Conservation (phyloP, 768 basidiomycete genomes). For the Boletus rubropictus region DNA sequence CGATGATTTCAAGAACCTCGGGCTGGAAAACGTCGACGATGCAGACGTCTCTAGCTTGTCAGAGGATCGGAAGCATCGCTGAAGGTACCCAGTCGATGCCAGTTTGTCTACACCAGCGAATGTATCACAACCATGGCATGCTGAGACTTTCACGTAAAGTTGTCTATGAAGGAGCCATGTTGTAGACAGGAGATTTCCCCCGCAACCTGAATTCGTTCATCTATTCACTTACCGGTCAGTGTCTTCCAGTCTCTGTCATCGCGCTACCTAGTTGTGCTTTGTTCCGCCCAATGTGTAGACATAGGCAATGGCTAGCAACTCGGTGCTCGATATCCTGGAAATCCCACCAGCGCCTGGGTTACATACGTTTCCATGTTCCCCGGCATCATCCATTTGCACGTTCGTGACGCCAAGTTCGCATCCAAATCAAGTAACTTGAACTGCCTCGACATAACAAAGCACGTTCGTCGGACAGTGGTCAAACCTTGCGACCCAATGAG, state of each 20-base stretch:
- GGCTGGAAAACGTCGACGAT: slow-evolving; percentile 50
- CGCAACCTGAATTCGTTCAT: neutral
- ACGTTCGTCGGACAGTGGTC: slow-evolving; percentile 29
- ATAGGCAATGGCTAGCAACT: neutral
- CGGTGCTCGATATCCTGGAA: neutral
- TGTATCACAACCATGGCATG: neutral
- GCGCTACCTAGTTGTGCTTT: neutral
- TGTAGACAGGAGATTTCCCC: neutral
- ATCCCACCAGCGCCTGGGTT: neutral
- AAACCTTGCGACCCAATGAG: slow-evolving; percentile 11
- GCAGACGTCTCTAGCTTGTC: slow-evolving; percentile 1
- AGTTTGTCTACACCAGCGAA: neutral
- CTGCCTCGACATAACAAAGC: slow-evolving; percentile 8
- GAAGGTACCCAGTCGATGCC: neutral
- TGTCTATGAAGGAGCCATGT: slow-evolving; percentile 1
- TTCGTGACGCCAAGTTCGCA: slow-evolving; percentile 5
- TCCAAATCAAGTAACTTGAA: slow-evolving; percentile 20
- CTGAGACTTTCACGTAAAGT: neutral
- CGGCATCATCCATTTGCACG: slow-evolving; percentile 13
- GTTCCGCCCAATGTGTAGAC: slow-evolving; percentile 3
- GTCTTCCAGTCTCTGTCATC: neutral
- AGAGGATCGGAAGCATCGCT: slow-evolving; percentile 5
- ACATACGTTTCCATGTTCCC: neutral
- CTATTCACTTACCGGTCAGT: slow-evolving; percentile 6
- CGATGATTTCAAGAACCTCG: slow-evolving; percentile 84